phyloP scores from a whole-genome alignment of 371 early-diverging fungal genomes.

The Sporodiniella umbellata region DNA sequence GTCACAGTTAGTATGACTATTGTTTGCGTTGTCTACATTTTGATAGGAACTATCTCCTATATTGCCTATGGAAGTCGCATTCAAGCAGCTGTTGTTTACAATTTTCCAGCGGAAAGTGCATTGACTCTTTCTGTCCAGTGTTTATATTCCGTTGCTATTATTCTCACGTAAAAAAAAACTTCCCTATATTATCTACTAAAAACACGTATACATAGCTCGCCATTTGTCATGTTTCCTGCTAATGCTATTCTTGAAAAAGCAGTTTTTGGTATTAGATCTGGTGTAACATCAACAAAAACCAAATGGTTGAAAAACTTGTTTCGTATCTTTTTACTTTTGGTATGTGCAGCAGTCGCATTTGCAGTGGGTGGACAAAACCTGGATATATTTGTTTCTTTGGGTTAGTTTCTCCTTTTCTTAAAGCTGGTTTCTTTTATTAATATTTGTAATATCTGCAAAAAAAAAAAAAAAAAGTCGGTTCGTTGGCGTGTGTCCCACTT shows the following conservation, averaged over 20 bases:
- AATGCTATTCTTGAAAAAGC: slow-evolving; percentile 67
- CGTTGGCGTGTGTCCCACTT: slow-evolving; percentile 50
- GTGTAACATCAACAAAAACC: slow-evolving; percentile 27
- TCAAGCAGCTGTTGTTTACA: slow-evolving; percentile 65
- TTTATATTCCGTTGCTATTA: slow-evolving; percentile 72
- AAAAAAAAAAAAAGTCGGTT: too few species aligned
- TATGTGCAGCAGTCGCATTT: slow-evolving; percentile 58
- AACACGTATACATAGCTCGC: slow-evolving; percentile 22
- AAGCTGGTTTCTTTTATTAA: neutral
- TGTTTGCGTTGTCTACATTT: slow-evolving; percentile 56
- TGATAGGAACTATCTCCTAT: slow-evolving; percentile 68
- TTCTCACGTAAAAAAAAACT: slow-evolving; percentile 55
- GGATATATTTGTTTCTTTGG: slow-evolving; percentile 69
- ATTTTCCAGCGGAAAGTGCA: slow-evolving; percentile 52
- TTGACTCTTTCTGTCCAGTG: slow-evolving; percentile 57
- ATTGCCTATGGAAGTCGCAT: slow-evolving; percentile 64
- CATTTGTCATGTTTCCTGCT: slow-evolving; percentile 72
- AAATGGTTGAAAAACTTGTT: slow-evolving; percentile 69
- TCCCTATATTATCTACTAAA: too few species aligned
- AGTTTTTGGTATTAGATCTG: slow-evolving; percentile 31
- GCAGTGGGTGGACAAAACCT: slow-evolving; percentile 56
- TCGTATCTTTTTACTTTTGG: slow-evolving; percentile 45
- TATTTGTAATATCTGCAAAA: too few species aligned
- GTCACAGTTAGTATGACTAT: slow-evolving; percentile 53
- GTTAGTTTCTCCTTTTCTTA: neutral